Conservation (phyloP, 768 basidiomycete genomes). For the Albatrellus ellisii region DNA sequence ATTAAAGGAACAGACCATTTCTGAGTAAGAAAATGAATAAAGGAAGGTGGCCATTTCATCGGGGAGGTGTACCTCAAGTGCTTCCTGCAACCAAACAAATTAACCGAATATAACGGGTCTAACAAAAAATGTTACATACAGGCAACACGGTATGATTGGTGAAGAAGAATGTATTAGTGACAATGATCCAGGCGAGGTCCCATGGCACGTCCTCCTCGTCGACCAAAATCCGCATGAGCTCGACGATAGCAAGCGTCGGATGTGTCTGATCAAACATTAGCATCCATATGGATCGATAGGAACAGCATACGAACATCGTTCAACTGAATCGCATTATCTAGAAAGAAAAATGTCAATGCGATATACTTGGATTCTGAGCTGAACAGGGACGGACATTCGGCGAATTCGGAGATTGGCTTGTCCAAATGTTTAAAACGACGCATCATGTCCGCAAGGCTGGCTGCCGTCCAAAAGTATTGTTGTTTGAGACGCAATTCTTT, state of each 20-base stretch:
- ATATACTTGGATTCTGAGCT: neutral
- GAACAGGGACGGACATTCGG: constrained; percentile 47
- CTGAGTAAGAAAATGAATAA: constrained; percentile 17
- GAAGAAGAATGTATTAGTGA: constrained; percentile 86
- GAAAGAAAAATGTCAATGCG: constrained; percentile 2
- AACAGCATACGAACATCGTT: constrained; percentile 51
- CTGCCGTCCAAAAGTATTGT: constrained; percentile 93
- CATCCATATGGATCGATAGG: neutral
- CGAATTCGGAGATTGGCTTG: constrained; percentile 66
- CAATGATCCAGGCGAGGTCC: constrained; percentile 80
- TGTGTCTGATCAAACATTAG: constrained; percentile 48
- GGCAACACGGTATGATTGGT: constrained; percentile 93
- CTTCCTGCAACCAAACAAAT: constrained; percentile 35
- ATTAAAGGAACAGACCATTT: constrained; percentile 90
- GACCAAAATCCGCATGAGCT: constrained; percentile 82
- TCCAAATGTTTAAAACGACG: constrained; percentile 87
- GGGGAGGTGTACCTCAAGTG: constrained; percentile 34
- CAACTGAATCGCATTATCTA: constrained; percentile 87
- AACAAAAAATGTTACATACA: constrained; percentile 27
- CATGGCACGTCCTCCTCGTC: constrained; percentile 88
- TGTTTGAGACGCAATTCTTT: constrained; percentile 89
- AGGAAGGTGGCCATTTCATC: neutral
- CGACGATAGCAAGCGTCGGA: constrained; percentile 89
- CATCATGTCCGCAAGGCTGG: constrained; percentile 79
- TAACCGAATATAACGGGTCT: neutral